phyloP scores from a whole-genome alignment of 768 basidiomycete genomes.

The Mrakia gelida region DNA sequence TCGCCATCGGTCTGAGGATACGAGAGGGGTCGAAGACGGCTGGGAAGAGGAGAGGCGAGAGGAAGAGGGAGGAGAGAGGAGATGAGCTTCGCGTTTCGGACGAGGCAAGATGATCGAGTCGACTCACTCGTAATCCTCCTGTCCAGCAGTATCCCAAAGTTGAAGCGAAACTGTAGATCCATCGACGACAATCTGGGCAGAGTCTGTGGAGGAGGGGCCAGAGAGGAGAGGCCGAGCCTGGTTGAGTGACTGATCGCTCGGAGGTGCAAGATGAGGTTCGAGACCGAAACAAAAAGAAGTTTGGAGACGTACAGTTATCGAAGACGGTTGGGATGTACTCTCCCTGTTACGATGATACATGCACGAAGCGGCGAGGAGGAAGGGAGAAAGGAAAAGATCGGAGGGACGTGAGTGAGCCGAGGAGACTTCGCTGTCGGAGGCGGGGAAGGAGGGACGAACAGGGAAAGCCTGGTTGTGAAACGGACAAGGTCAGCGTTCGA shows the following conservation, averaged over 20 bases:
- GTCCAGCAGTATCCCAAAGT: constrained; percentile 98
- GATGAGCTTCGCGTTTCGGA: not conserved
- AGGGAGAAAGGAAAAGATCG: not conserved
- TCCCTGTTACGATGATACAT: constrained; percentile 52
- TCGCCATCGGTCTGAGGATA: constrained; percentile 70
- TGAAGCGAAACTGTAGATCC: constrained; percentile 88
- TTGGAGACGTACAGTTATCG: constrained; percentile 69
- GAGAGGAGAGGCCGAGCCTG: not conserved
- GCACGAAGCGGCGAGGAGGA: not conserved
- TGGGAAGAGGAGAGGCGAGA: no score
- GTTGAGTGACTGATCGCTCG: not conserved
- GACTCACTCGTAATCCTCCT: constrained; percentile 91
- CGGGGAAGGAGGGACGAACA: not conserved
- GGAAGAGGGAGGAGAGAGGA: no score
- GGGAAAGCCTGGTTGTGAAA: constrained; percentile 22
- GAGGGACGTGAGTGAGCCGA: constrained; percentile 3
- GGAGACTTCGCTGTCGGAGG: not conserved
- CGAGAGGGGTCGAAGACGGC: constrained; percentile 59
- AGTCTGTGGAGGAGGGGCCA: not conserved
- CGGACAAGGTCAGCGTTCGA: not conserved
- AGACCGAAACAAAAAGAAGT: not conserved
- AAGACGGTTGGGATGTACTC: constrained; percentile 66
- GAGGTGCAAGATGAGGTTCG: no score
- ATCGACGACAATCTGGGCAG: constrained; percentile 69
- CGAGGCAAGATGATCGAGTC: constrained; percentile 31